Evolutionary conservation across 176 grass and related monocot species (phyloP), one percentile per base, ranked within the genome.

Genomic region (Avena sativa): DNA sequence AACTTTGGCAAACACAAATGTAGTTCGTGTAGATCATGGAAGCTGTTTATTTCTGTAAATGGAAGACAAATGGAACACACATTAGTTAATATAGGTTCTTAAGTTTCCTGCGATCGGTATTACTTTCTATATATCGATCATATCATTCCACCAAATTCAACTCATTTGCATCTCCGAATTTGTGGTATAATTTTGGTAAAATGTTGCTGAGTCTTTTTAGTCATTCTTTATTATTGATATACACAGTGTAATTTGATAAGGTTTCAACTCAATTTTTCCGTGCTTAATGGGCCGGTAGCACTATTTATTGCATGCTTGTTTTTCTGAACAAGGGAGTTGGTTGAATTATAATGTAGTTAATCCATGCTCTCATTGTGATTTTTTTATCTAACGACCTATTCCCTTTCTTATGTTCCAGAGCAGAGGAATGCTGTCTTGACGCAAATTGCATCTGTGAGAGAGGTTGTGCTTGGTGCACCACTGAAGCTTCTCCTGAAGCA

Each of bases 401-500:
- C 14, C 59, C 8, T 81, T 89, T 89, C 11, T 84, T 70, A 83
- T 87, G 53, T 79, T 94, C 23, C 94, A 99, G 97, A 96, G 59
- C 94, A 99, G 88, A 91, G 90, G 52, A 93, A 93, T 93, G 60
- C 92, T 76, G 46, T 96, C 69, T 87, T 99, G 89, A 85, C 93
- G 73, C 92, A 96, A 89, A 94, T 99, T 91, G 97, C 97, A 85
- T 99, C 97, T 63, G 80, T 94, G 48, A 96, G 97, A 89, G 97
- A 96, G 89, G 89, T 99, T 79, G 97, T 99, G 23, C 70, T 99
- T 70, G 97, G 97, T 79, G 97, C 97, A 87, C 94, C 97, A 8
- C 81, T 99, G 62, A 96, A 96, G 87, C 78, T 94, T 30, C 66
- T 99, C 64, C 83, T 99, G 85, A 99, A 90, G 87, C 87, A 94